Percentiles rank a stretch among this genome's conserved stretches.
These are phyloP conservation scores for Fusarium torulosum DNA, from an alignment of 2,329 filamentous ascomycete species.

Conservation along the genomic window DNA sequence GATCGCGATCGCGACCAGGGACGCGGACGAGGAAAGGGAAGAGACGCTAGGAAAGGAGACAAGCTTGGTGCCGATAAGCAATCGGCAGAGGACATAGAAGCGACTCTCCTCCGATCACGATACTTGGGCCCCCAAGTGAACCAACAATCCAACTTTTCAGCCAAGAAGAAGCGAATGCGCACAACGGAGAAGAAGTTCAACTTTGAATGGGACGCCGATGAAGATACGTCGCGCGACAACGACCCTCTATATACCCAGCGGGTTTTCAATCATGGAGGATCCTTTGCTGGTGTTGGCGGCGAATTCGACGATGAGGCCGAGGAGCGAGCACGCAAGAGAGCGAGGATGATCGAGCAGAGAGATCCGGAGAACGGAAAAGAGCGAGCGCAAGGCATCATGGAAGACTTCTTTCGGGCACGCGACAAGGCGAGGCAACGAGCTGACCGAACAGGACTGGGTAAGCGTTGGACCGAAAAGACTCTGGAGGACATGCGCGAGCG, in stretches of 20 bases:
- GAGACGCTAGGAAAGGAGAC: constrained; percentile 52
- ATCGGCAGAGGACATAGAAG: constrained; percentile 74
- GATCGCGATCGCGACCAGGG: constrained; percentile 26
- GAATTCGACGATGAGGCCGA: constrained; percentile 68
- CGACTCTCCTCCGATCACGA: constrained; percentile 78
- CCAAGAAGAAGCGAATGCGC: constrained; percentile 93
- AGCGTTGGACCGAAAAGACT: constrained; percentile 95
- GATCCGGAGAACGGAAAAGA: constrained; percentile 81
- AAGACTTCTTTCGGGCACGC: constrained; percentile 78
- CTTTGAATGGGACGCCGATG: constrained; percentile 96
- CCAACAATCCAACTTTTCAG: constrained; percentile 85
- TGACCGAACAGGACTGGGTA: constrained; percentile 81
- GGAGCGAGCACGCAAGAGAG: constrained; percentile 67
- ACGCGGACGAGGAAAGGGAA: constrained; percentile 53
- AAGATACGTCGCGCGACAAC: constrained; percentile 79
- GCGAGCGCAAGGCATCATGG: constrained; percentile 83
- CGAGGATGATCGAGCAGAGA: constrained; percentile 77
- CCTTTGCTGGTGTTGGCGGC: constrained; percentile 64
- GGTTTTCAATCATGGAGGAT: constrained; percentile 50
- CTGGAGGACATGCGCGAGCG: constrained; percentile 95
- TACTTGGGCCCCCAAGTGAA: constrained; percentile 95
- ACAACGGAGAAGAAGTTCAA: constrained; percentile 98
- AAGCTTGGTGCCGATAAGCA: constrained; percentile 55
- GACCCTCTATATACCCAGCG: constrained; percentile 77
- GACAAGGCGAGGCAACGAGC: constrained; percentile 77